Conservation (phyloP, 306 rosid genomes). For the Senna tora region DNA sequence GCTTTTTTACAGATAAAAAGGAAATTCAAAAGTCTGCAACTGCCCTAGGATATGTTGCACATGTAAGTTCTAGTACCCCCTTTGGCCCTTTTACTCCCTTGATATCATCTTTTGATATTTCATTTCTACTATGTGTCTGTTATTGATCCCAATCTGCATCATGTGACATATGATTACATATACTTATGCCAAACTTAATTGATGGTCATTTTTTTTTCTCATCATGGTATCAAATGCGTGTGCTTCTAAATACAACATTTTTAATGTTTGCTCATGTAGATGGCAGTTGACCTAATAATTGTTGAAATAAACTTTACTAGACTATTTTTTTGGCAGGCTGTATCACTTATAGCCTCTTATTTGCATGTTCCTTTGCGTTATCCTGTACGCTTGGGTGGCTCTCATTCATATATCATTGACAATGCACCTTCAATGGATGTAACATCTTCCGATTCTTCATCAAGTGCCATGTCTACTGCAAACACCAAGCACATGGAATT, state of each 20-base stretch:
- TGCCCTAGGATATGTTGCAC: slow-evolving; percentile 89
- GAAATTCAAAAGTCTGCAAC: slow-evolving; percentile 90
- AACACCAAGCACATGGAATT: slow-evolving; percentile 69
- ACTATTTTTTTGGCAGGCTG: slow-evolving; percentile 70
- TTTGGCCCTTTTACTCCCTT: background rate
- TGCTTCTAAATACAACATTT: slow-evolving; percentile 26
- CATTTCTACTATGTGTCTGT: background rate
- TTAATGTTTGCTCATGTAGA: slow-evolving; percentile 15
- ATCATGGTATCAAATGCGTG: slow-evolving; percentile 11
- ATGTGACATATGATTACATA: slow-evolving; percentile 5
- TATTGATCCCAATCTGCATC: slow-evolving; percentile 3
- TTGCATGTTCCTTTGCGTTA: slow-evolving; percentile 90
- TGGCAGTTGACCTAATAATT: slow-evolving; percentile 36
- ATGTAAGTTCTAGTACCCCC: slow-evolving; percentile 60
- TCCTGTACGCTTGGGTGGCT: slow-evolving; percentile 79
- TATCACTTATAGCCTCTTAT: slow-evolving; percentile 80
- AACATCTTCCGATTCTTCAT: slow-evolving; percentile 55
- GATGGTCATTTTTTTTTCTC: slow-evolving; percentile 29
- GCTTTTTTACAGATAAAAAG: slow-evolving; percentile 91
- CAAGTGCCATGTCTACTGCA: slow-evolving; percentile 45
- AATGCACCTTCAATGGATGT: slow-evolving; percentile 78
- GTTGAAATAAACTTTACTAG: slow-evolving; percentile 41
- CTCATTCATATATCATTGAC: slow-evolving; percentile 83
- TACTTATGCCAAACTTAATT: slow-evolving; percentile 26
- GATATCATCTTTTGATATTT: slow-evolving; percentile 23